These are phyloP conservation scores for Scopulariopsis brevicaulis DNA, from an alignment of 2,329 filamentous ascomycete genomes.

Conservation along the genomic window DNA sequence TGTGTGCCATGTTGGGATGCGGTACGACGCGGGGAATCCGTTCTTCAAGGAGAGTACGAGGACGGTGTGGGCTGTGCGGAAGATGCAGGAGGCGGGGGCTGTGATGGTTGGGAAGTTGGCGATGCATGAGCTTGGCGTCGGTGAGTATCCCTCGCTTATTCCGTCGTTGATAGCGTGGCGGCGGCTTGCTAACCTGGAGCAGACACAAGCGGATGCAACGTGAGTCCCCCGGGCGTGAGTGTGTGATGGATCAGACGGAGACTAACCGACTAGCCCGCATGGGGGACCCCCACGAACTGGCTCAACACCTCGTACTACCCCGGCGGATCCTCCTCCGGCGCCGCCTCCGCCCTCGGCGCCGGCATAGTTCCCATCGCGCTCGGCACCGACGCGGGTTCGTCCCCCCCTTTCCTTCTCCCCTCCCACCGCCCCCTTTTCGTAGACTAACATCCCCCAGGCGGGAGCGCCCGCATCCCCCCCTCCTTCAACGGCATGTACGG, in stretches of 20 bases:
- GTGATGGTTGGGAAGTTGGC: slow-evolving; percentile 64
- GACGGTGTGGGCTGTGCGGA: slow-evolving; percentile 60
- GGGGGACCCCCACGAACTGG: slow-evolving; percentile 68
- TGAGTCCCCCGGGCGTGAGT: slow-evolving; percentile 13
- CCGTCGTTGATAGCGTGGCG: slow-evolving; percentile 4
- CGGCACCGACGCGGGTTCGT: slow-evolving; percentile 51
- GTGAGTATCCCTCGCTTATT: slow-evolving; percentile 27
- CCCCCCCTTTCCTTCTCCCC: slow-evolving; percentile 3
- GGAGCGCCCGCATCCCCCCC: slow-evolving; percentile 62
- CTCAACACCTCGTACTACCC: slow-evolving; percentile 68
- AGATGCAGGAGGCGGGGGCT: slow-evolving; percentile 64
- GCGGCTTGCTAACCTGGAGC: neutral
- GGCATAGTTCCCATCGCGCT: slow-evolving; percentile 67
- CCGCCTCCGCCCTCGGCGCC: slow-evolving; percentile 55
- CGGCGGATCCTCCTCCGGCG: slow-evolving; percentile 71
- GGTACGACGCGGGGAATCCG: slow-evolving; percentile 39
- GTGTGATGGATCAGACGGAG: neutral
- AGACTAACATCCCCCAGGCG: slow-evolving; percentile 24
- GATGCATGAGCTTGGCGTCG: slow-evolving; percentile 71
- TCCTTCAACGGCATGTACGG: slow-evolving; percentile 73
- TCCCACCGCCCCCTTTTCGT: neutral
- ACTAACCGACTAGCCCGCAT: slow-evolving; percentile 40
- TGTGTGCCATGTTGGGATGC: slow-evolving; percentile 53
- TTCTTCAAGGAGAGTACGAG: slow-evolving; percentile 37
- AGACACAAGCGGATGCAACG: slow-evolving; percentile 78